Evolutionary conservation across 495 filamentous ascomycete species (phyloP), one percentile per base, ranked within the genome.

Genomic region (Penicillium bovifimosum): DNA sequence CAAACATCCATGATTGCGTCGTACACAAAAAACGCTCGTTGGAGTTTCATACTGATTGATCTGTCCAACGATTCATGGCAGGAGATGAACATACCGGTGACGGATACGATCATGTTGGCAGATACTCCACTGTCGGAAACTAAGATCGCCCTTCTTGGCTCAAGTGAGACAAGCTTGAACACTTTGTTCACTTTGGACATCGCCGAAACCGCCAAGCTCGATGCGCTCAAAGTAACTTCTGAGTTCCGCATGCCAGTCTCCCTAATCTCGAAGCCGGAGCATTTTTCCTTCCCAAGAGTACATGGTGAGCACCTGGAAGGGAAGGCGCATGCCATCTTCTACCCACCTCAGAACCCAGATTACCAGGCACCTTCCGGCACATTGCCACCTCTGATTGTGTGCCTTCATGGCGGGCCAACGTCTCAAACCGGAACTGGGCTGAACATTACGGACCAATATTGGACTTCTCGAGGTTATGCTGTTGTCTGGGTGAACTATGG

Each of bases 401-500:
- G 29, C 13, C 44, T 68, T 10, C 73, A 78, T 53, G 75, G 74
- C 45, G 74, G 74, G 5, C 75, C 75, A 17, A 76, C 73, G 9
- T 53, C 46, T n/a, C 60, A 70, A 46, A 49, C 45, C 5, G 29
- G 59, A 6, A 64, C 69, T 0, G 73, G 65, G 0, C 62, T 79
- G n/a, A 36, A 54, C 6, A 53, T 73, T 38, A 49, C 34, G 1
- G 48, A 53, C 6, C 75, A 79, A 56, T 77, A 75, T 52, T 74
- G 56, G 47, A 76, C 76, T 9, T 68, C 69, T 8, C 61, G 76
- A 2, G 75, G 75, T 13, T 79, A 72, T 51, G 75, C 72, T 26
- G 60, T 68, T 39, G 65, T 69, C 32, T 48, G 61, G 41, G 41
- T 77, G 9, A 76, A 79, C 53, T 71, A 74, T 45, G 66, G 59